Evolutionary conservation across 2,329 filamentous ascomycete species (phyloP), one percentile per base, ranked within the genome.

Genomic region (Remersonia thermophila): DNA sequence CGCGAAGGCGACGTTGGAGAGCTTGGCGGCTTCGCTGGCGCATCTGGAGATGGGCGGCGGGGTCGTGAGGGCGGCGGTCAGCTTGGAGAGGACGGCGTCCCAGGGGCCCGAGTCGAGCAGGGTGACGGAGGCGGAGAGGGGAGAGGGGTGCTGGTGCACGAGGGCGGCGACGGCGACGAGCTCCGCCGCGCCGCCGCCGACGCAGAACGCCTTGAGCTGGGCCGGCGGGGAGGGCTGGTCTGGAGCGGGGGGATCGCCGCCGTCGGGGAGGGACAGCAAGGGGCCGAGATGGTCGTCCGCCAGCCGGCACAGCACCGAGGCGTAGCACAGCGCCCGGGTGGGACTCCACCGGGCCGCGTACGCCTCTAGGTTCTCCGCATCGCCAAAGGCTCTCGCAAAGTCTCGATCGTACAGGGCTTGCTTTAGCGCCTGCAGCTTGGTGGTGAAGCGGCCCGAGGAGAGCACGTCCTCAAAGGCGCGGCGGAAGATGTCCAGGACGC

Each of bases 311-410:
- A 80, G 55, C n/a, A 77, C 58, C 3, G 60, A 53, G n/a, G 75
- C 65, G 59, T 96, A 96, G 44, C 80, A 84, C 35, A 96, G 61
- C 0, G 86, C 82, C 36, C 91, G 69, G 35, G 82, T 81, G 2
- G 89, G 83, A 57, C 86, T 94, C 87, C 89, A 98, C 49, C 91
- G 66, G 36, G 84, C 73, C 7, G 85, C 84, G 62, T 98, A 98
- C 8, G 81, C 83, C 42, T 81, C 74, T 13, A 95, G 68, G 48
- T 80, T 72, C 30, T 80, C 74, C 37, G 74, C 67, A 31, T 67
- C 67, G 1, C 76, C 77, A 60, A 96, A 98, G 0, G 89, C 89
- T 12, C 66, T 62, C 10, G 68, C 67, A 58, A 96, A 96, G 55
- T 96, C 83, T 23, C 91, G 75, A 40, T 82, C 77, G 55, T 80